These are phyloP conservation scores for Microdochium bolleyi DNA, from an alignment of 2,329 filamentous ascomycete species.

Conservation along the genomic window DNA sequence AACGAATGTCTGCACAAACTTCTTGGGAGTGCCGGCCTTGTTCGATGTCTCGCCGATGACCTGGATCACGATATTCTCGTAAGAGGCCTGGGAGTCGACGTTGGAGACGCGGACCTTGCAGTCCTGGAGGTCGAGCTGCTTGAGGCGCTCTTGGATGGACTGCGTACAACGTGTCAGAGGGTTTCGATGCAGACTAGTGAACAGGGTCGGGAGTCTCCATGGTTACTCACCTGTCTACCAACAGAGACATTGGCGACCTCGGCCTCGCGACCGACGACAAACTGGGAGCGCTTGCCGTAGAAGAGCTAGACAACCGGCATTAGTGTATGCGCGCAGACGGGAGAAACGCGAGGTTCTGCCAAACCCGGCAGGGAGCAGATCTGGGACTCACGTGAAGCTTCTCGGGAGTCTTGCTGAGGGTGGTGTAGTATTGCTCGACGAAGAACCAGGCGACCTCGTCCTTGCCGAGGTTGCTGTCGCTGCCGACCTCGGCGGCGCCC, in stretches of 20 bases:
- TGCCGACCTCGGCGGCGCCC: constrained; percentile 19
- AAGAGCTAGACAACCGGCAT: constrained; percentile 53
- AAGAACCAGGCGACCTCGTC: constrained; percentile 99
- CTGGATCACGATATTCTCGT: constrained; percentile 91
- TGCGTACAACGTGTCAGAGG: constrained; percentile 23
- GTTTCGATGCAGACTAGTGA: constrained; percentile 6
- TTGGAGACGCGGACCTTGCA: constrained; percentile 98
- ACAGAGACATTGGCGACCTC: constrained; percentile 81
- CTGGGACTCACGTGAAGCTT: constrained; percentile 66
- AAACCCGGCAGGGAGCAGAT: not conserved
- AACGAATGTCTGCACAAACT: constrained; percentile 97
- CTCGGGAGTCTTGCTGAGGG: constrained; percentile 85
- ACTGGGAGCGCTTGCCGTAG: constrained; percentile 93
- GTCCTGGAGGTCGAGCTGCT: constrained; percentile 87
- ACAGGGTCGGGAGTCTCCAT: not conserved
- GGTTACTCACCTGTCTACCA: constrained; percentile 66
- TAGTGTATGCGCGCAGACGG: not conserved
- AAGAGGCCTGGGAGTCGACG: constrained; percentile 90
- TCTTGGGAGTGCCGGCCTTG: constrained; percentile 82
- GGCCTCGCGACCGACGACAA: constrained; percentile 86
- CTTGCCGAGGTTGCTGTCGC: constrained; percentile 54
- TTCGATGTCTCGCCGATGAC: constrained; percentile 98
- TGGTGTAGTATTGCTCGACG: constrained; percentile 98
- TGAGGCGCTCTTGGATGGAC: constrained; percentile 93
- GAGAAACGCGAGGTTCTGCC: not conserved